These are phyloP conservation scores for Pisolithus orientalis DNA, from an alignment of 768 basidiomycete species.

Conservation along the genomic window DNA sequence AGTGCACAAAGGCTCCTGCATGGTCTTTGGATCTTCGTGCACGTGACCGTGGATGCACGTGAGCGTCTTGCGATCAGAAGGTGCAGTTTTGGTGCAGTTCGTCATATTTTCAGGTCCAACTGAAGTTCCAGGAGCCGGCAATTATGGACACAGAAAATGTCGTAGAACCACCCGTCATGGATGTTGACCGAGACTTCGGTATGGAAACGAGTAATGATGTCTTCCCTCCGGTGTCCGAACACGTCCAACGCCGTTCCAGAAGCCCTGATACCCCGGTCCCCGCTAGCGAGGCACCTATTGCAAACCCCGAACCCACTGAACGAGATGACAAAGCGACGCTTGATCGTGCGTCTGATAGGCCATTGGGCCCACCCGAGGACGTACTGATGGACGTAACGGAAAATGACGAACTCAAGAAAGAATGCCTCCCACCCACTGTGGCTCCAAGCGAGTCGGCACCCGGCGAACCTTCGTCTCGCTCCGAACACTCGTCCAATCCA, in stretches of 20 bases:
- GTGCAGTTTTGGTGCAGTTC: too few species aligned
- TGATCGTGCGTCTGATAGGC: constrained; percentile 16
- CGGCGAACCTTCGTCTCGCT: constrained; percentile 3
- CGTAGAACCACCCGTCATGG: constrained; percentile 15
- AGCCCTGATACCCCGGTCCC: neutral
- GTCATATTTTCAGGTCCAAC: too few species aligned
- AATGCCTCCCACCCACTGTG: neutral
- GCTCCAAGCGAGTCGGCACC: constrained; percentile 6
- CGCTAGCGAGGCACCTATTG: neutral
- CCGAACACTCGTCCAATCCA: constrained; percentile 9
- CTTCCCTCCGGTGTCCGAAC: neutral
- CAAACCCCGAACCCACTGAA: constrained; percentile 10
- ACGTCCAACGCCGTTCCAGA: neutral
- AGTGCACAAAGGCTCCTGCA: too few species aligned
- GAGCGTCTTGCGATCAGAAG: too few species aligned
- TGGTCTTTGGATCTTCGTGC: too few species aligned
- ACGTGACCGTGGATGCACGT: too few species aligned
- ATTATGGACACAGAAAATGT: constrained; percentile 19
- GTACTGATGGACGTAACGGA: constrained; percentile 20
- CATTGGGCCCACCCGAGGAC: constrained; percentile 16
- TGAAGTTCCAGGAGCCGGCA: neutral
- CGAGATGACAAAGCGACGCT: constrained; percentile 2
- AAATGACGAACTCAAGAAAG: constrained; percentile 4
- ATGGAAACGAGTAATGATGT: neutral
- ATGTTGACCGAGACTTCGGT: constrained; percentile 12